A percentile compares a stretch with the other conserved stretches of the same genome.
phyloP scores from a whole-genome alignment of 2,329 filamentous ascomycete species.

The Calonectria leucothoes region DNA sequence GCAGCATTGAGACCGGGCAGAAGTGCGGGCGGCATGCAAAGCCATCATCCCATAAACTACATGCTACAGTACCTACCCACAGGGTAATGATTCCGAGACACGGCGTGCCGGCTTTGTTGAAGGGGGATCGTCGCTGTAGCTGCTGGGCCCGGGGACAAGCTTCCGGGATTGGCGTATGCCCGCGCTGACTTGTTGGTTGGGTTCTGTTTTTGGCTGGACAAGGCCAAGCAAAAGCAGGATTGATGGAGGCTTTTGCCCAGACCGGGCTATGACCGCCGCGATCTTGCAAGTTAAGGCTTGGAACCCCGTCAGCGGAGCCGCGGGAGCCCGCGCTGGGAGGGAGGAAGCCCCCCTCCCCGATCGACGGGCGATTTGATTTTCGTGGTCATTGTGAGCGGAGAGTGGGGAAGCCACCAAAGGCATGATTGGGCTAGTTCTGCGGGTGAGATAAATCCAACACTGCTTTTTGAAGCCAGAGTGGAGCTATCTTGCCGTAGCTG shows the following conservation, averaged over 20 bases:
- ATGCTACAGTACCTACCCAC: background rate
- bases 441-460: slow-evolving; percentile 9
- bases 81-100: slow-evolving; percentile 5
- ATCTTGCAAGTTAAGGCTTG: background rate
- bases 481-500: background rate
- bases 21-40: background rate
- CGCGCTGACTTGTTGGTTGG: background rate
- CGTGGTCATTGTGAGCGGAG: background rate
- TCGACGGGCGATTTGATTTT: background rate
- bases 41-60: background rate
- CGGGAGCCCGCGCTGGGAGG: background rate
- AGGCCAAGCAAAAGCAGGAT: slow-evolving; percentile 21
- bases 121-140: slow-evolving; percentile 19
- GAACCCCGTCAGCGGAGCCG: background rate
- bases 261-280: slow-evolving; percentile 2
- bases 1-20: background rate
- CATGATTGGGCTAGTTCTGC: background rate
- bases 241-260: background rate
- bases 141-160: slow-evolving; percentile 3
- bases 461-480: background rate
- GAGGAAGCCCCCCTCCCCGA: background rate
- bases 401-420: background rate
- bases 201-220: background rate
- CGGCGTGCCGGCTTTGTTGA: background rate
- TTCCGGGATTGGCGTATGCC: slow-evolving; percentile 18